A percentile compares a stretch with the other conserved stretches of the same genome.
phyloP scores from a whole-genome alignment of 345 rosid genomes.

The Jatropha curcas region DNA sequence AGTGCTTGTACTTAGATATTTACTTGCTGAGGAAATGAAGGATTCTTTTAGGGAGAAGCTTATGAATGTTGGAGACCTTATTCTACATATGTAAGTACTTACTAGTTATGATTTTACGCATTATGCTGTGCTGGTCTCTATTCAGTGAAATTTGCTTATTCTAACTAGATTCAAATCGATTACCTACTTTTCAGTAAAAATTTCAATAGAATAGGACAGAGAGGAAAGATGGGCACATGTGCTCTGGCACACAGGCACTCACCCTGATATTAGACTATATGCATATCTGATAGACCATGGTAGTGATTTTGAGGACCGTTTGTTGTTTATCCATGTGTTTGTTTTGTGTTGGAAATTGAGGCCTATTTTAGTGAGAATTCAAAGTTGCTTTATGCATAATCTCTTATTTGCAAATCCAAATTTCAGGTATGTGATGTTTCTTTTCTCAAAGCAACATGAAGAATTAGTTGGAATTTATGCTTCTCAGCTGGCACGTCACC shows the following conservation, averaged over 20 bases:
- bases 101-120: neutral
- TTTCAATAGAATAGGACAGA: neutral
- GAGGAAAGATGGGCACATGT: neutral
- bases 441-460: conserved; percentile 94
- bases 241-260: neutral
- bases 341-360: conserved; percentile 3
- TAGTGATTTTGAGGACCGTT: neutral
- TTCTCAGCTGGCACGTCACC: conserved; percentile 91
- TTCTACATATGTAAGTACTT: conserved; percentile 75
- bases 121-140: neutral
- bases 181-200: neutral
- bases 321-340: neutral
- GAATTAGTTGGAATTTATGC: conserved; percentile 95
- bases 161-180: neutral
- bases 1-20: conserved; percentile 85
- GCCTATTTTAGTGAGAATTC: neutral
- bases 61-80: conserved; percentile 85
- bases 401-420: conserved; percentile 29
- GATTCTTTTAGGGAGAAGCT: conserved; percentile 81
- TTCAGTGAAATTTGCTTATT: neutral
- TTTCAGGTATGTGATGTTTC: conserved; percentile 91
- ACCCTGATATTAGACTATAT: neutral
- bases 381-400: conserved; percentile 8
- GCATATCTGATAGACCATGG: neutral
- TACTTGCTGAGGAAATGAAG: conserved; percentile 69